Evolutionary conservation across 305 asterid species (phyloP).

Genomic region (Petunia hybrid): DNA sequence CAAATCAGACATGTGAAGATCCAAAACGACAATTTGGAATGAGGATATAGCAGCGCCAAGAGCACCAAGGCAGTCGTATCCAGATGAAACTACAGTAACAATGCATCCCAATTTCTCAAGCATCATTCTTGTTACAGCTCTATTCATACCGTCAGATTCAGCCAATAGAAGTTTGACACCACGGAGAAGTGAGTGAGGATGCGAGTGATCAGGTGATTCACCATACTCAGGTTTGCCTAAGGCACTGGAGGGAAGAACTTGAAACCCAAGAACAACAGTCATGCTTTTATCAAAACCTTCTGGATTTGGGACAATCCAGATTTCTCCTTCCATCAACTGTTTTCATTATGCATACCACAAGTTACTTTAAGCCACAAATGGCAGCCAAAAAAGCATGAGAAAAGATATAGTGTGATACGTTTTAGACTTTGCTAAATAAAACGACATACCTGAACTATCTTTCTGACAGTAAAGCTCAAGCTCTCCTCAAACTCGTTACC

Average conservation of each 20-base stretch:
- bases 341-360: neutral
- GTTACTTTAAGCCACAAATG: neutral
- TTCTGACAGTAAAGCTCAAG: slow-evolving; percentile 76
- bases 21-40: slow-evolving; percentile 71
- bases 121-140: slow-evolving; percentile 75
- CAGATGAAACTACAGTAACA: slow-evolving; percentile 74
- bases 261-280: slow-evolving; percentile 79
- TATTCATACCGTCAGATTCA: slow-evolving; percentile 71
- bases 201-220: slow-evolving; percentile 56
- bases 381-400: neutral
- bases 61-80: slow-evolving; percentile 72
- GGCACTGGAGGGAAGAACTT: slow-evolving; percentile 53
- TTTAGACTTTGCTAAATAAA: neutral
- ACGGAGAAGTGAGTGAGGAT: slow-evolving; percentile 60
- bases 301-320: slow-evolving; percentile 68
- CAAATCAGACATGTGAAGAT: slow-evolving; percentile 80
- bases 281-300: slow-evolving; percentile 77
- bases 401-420: neutral
- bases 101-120: slow-evolving; percentile 85
- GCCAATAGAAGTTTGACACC: slow-evolving; percentile 80
- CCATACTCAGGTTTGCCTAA: slow-evolving; percentile 57
- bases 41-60: slow-evolving; percentile 60
- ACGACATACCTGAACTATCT: slow-evolving; percentile 75
- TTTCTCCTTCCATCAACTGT: slow-evolving; percentile 98
- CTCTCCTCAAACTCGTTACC: slow-evolving; percentile 63